Conservation (phyloP, 169 alveolate species). For the Theileria sp. region DNA sequence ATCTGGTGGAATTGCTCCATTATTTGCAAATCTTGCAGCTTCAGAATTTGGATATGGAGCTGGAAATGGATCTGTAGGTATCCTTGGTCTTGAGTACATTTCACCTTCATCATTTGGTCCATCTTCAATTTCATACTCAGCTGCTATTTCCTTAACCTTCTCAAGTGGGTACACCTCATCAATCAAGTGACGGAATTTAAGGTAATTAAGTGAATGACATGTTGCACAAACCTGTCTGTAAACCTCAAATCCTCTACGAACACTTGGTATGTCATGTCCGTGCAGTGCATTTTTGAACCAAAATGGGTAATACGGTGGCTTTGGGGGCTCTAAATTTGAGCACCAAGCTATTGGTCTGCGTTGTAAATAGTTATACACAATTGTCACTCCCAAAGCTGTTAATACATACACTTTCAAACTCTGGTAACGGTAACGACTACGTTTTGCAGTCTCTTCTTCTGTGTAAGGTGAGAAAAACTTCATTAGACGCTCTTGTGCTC, state of each 20-base stretch:
- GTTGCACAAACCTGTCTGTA: conserved; percentile 87
- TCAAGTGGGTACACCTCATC: conserved; percentile 84
- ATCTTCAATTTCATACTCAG: conserved; percentile 83
- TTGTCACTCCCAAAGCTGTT: conserved; percentile 81
- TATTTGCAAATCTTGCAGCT: conserved; percentile 94
- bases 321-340: conserved; percentile 81
- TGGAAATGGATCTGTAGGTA: conserved; percentile 82
- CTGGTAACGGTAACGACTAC: conserved; percentile 77
- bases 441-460: conserved; percentile 78
- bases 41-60: conserved; percentile 85
- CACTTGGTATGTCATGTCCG: conserved; percentile 84
- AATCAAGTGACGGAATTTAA: conserved; percentile 82
- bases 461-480: conserved; percentile 82
- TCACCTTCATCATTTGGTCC: conserved; percentile 87
- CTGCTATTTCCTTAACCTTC: conserved; percentile 84
- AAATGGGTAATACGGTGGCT: conserved; percentile 83
- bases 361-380: conserved; percentile 78
- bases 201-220: conserved; percentile 83
- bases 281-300: conserved; percentile 85
- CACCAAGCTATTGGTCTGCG: conserved; percentile 87
- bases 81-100: conserved; percentile 85
- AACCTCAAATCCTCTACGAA: conserved; percentile 84
- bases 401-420: conserved; percentile 76
- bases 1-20: conserved; percentile 95
- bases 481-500: conserved; percentile 77